phyloP scores from a whole-genome alignment of 2,329 filamentous ascomycete genomes.

The Diaporthe nobilis region DNA sequence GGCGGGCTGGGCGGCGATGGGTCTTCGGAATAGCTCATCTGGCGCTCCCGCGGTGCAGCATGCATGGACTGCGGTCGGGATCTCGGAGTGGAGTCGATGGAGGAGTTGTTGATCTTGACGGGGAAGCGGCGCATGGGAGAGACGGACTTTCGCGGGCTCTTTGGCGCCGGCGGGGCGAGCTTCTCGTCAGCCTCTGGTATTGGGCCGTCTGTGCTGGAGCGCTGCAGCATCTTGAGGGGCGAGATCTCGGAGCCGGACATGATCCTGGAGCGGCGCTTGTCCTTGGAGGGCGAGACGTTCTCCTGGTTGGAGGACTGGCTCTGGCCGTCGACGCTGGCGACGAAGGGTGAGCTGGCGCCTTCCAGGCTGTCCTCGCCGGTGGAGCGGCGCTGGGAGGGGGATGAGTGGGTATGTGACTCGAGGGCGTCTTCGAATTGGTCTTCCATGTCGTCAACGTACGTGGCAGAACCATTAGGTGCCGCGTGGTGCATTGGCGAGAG shows the following conservation, averaged over 20 bases:
- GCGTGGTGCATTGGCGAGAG: slow-evolving; percentile 41
- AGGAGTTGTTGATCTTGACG: slow-evolving; percentile 67
- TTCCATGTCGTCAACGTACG: slow-evolving; percentile 33
- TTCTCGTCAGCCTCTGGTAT: slow-evolving; percentile 48
- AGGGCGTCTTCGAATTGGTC: slow-evolving; percentile 36
- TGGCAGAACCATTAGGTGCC: slow-evolving; percentile 23
- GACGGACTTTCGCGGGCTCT: slow-evolving; percentile 63
- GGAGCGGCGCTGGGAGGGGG: slow-evolving; percentile 39
- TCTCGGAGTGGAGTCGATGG: slow-evolving; percentile 43
- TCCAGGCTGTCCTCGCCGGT: slow-evolving; percentile 43
- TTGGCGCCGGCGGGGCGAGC: slow-evolving; percentile 51
- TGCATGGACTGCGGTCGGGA: slow-evolving; percentile 41
- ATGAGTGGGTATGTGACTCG: slow-evolving; percentile 40
- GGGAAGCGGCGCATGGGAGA: slow-evolving; percentile 72
- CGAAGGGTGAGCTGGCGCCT: slow-evolving; percentile 51
- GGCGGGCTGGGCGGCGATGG: slow-evolving; percentile 33
- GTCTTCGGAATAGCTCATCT: slow-evolving; percentile 38
- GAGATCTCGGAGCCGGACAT: slow-evolving; percentile 70
- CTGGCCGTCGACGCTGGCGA: slow-evolving; percentile 52
- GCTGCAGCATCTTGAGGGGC: slow-evolving; percentile 68
- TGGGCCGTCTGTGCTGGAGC: slow-evolving; percentile 47
- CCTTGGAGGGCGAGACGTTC: slow-evolving; percentile 62
- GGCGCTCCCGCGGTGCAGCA: slow-evolving; percentile 38
- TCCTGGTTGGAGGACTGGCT: slow-evolving; percentile 56
- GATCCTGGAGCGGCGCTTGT: slow-evolving; percentile 66